Evolutionary conservation across 257 asterid genomes (phyloP), one percentile per base, ranked within the genome.

Genomic region (Plectranthus barbatus): DNA sequence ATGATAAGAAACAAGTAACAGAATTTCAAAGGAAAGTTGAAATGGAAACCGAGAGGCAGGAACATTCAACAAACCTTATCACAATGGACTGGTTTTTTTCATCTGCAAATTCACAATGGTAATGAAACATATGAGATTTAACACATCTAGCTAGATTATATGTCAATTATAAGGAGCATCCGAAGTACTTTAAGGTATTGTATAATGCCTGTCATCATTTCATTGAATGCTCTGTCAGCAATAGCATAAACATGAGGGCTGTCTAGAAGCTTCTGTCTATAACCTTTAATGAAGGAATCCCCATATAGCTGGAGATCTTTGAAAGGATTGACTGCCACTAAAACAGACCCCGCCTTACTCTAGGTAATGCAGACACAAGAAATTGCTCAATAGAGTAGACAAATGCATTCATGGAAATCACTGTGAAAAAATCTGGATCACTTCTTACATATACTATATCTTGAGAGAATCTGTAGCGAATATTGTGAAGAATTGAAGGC

Each of bases 271-370:
- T 78, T 81, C 71, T 84, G 78, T 60, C 83, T 80, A 73, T 85
- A 90, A 49, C 88, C 94, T 51, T 86, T 76, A 60, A 87, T 56
- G 55, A 67, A 67, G 54, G 85, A 92, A 49, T 84, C 75, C 50
- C 91, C 97, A 69, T 79, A 85, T 23, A 80, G 69, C 69, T 84
- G 78, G 67, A 85, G 66, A 63, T 87, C 80, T 84, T 93, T 93
- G 77, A 85, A 81, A 68, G 99, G 97, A 75, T 90, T 93, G 79
- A 87, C 76, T 53, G 97, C 96, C 53, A 93, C 73, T 60, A 93
- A 77, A 56, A 86, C 84, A 37, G 95, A 88, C 2, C 99, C 97
- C 9, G 99, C 99, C 76, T 87, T 93, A 68, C 84, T 93, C 99
- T 93, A 81, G 60, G 71, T 34, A 72, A 76, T 44, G 14, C 66